Base-by-base conservation (phyloP, 2,329 filamentous ascomycete species). In the Clarireedia monteithiana region DNA sequence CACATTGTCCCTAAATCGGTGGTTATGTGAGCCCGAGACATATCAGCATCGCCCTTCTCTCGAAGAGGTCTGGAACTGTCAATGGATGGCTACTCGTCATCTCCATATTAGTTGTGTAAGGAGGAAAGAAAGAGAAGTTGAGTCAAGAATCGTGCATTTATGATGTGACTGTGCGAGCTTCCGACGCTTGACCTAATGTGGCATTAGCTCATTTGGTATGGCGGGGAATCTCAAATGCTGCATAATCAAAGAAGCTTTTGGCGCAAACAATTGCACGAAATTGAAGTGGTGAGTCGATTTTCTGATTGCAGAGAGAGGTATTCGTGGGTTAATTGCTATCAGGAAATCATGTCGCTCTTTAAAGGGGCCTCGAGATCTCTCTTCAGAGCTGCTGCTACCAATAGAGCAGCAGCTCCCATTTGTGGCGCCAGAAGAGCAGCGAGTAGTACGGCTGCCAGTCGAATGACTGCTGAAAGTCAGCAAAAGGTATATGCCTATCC, bases 71-170 rank as follows among this genome's bases (percentile, higher is more conserved):
- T 84, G 71, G 74, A 50, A 72, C 74, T 78, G 76, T 69, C 71
- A 48, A 23, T 42, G 69, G 74, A 69, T 78, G 79, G 80, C 81
- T 79, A 76, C 84, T 88, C 86, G 80, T 91, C 86, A 86, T 77
- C 71, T 82, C 84, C 85, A 84, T 81, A 82, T 82, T 89, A 89
- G 85, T 89, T 89, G 83, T 79, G 57, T 82, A 72, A 70, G 73
- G 77, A 79, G 74, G 75, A 72, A 24, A 46, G 42, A 24, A 46
- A 20, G 20, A 45, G 20, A 12, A 46, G 42, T 14, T 23, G 23
- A 46, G 23, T 14, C 17, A 46, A 23, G 36, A 30, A 23, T 26
- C 14, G 10, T 7, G n/a, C 4, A 47, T 23, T 24, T 47, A 47
- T 46, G 24, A 47, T 47, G 17, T 42, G 15, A 42, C 15, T 26